Conservation (phyloP, 2,329 filamentous ascomycete species). For the Acephala macrosclerotiorum region DNA sequence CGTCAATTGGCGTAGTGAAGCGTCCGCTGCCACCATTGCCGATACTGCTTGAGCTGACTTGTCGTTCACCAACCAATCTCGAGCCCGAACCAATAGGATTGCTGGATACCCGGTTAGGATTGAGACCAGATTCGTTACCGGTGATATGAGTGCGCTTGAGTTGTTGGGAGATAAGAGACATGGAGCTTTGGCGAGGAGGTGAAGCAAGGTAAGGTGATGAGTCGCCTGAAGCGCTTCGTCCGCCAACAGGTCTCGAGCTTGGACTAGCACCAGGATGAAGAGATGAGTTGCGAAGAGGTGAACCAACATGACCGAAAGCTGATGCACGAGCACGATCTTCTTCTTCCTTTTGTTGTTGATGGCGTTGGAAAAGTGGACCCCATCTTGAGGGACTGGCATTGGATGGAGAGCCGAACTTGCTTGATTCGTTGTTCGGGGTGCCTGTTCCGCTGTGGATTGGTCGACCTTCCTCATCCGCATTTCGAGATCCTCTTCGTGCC, state of each 20-base stretch:
- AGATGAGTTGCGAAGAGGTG: constrained; percentile 68
- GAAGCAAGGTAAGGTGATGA: constrained; percentile 43
- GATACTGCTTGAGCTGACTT: constrained; percentile 64
- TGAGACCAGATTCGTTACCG: constrained; percentile 57
- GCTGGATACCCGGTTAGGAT: constrained; percentile 53
- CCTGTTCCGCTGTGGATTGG: constrained; percentile 51
- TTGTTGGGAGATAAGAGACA: constrained; percentile 67
- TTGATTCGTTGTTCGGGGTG: constrained; percentile 52
- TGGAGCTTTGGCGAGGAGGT: constrained; percentile 49
- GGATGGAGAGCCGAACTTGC: constrained; percentile 68
- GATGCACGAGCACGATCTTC: constrained; percentile 53
- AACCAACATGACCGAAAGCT: constrained; percentile 72
- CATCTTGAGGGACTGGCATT: constrained; percentile 66
- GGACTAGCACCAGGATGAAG: constrained; percentile 59
- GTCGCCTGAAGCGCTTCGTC: constrained; percentile 43
- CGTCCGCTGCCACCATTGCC: constrained; percentile 54
- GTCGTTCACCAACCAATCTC: constrained; percentile 58
- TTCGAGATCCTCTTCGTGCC: constrained; percentile 67
- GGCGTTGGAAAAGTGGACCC: constrained; percentile 66
- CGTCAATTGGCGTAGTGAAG: constrained; percentile 70
- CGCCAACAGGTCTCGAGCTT: constrained; percentile 50
- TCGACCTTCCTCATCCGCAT: constrained; percentile 59
- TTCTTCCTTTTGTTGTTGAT: constrained; percentile 62
- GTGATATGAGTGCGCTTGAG: constrained; percentile 64
- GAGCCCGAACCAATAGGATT: constrained; percentile 47